These are phyloP conservation scores for Trichaptum fuscoviolaceum DNA, from an alignment of 768 basidiomycete species.

Conservation along the genomic window DNA sequence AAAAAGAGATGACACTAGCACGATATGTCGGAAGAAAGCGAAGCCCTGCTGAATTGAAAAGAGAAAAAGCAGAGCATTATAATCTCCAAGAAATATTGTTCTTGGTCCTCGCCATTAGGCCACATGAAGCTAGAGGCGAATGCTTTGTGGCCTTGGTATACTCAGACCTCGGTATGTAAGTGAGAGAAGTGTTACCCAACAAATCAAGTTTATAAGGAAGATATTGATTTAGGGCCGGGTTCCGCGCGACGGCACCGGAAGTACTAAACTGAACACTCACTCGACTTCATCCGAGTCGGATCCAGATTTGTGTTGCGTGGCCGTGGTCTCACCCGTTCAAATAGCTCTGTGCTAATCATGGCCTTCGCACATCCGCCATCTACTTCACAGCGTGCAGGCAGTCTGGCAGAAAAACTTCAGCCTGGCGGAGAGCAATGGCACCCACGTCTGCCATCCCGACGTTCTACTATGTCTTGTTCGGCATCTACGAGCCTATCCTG, in stretches of 20 bases:
- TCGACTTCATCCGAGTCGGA: neutral
- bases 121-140: slow-evolving; percentile 34
- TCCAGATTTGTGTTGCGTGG: neutral
- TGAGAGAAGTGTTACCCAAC: slow-evolving; percentile 21
- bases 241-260: slow-evolving; percentile 23
- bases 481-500: slow-evolving; percentile 67
- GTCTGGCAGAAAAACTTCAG: neutral
- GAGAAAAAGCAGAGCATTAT: slow-evolving; percentile 56
- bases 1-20: neutral
- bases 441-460: slow-evolving; percentile 60
- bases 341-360: slow-evolving; percentile 9
- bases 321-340: neutral
- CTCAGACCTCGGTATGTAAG: slow-evolving; percentile 54
- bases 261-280: neutral
- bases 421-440: neutral
- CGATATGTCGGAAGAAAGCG: slow-evolving; percentile 41
- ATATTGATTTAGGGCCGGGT: slow-evolving; percentile 3
- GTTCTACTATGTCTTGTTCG: slow-evolving; percentile 70
- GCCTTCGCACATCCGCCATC: slow-evolving; percentile 1
- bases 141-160: slow-evolving; percentile 61
- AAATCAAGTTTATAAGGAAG: slow-evolving; percentile 8
- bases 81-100: slow-evolving; percentile 47
- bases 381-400: neutral
- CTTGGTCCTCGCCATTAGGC: slow-evolving; percentile 83
- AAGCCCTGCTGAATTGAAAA: slow-evolving; percentile 30